Conservation (phyloP, 2,329 filamentous ascomycete genomes). For the Paracamarosporium sp. region DNA sequence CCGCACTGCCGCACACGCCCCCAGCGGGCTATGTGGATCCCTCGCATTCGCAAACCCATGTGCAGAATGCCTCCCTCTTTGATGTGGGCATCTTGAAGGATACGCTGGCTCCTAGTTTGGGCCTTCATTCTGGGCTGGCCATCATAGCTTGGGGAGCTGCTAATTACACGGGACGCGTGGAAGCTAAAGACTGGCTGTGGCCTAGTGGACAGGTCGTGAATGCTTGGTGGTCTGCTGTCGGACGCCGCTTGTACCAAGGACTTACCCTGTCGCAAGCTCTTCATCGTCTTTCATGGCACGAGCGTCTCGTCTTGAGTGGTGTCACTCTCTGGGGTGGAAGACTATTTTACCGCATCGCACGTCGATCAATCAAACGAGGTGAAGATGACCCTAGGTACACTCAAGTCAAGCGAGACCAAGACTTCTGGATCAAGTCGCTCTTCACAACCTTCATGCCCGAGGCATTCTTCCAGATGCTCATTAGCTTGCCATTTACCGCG, state of each 20-base stretch:
- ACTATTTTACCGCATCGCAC: conserved; percentile 62
- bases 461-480: conserved; percentile 62
- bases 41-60: conserved; percentile 41
- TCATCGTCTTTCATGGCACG: conserved; percentile 58
- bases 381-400: conserved; percentile 64
- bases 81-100: conserved; percentile 60
- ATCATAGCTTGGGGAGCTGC: conserved; percentile 60
- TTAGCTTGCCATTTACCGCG: conserved; percentile 63
- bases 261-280: conserved; percentile 57
- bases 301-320: conserved; percentile 62
- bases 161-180: conserved; percentile 60
- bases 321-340: conserved; percentile 65
- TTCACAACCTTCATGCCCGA: conserved; percentile 64
- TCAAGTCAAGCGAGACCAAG: conserved; percentile 56
- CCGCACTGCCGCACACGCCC: conserved; percentile 12
- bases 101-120: conserved; percentile 62
- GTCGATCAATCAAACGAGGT: conserved; percentile 57
- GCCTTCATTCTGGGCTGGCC: conserved; percentile 60
- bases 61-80: conserved; percentile 39
- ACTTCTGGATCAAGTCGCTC: conserved; percentile 65
- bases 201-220: conserved; percentile 62
- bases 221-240: conserved; percentile 67
- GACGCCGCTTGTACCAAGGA: conserved; percentile 57
- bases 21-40: conserved; percentile 27
- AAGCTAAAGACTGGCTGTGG: conserved; percentile 68